Evolutionary conservation across 768 basidiomycete genomes (phyloP), one percentile per base, ranked within the genome.

Genomic region (Russula sp.): DNA sequence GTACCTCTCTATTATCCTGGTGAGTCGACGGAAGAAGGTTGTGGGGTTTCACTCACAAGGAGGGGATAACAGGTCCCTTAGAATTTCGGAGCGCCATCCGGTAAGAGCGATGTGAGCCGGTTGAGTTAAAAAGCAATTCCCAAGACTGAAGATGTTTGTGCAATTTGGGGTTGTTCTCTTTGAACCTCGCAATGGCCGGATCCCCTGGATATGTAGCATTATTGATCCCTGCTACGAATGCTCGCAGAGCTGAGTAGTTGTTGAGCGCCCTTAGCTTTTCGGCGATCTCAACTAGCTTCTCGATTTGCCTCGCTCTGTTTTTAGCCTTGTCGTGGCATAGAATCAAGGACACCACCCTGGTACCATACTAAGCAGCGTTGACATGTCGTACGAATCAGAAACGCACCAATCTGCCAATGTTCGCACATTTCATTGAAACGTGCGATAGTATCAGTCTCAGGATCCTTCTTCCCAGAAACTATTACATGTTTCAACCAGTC

Each of bases 161-260:
- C 38, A 80, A 82, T 61, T 86, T 88, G n/a, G 83, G 82, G 9
- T 80, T 82, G 72, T 81, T 87, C 26, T 76, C 67, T 72, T 84
- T 87, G 72, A 95, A 88, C 34, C 83, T 75, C 60, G 89, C 86
- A 79, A 91, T 84, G 0, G 92, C 88, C 69, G 84, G 83, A 69
- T 89, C 87, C 8, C 89, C 90, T 54, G 87, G 81, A 67, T 89
- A 86, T 0, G 89, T 88, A 5, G 93, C 85, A 66, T 84, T 86
- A 70, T 91, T 90, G 76, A 98, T 90, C 5, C 94, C 96, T 32
- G 93, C 91, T n/a, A 98, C 87, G 69, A 98, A 86, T 11, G 94
- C 93, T 51, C 93, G 92, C 59, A 97, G 76, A 0, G 90, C 91
- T 38, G 94, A 93, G 73, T 97, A 98, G 73, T 99, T 98, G 75